Evolutionary conservation across 2,329 filamentous ascomycete genomes (phyloP).

Genomic region (Microdochium bolleyi): DNA sequence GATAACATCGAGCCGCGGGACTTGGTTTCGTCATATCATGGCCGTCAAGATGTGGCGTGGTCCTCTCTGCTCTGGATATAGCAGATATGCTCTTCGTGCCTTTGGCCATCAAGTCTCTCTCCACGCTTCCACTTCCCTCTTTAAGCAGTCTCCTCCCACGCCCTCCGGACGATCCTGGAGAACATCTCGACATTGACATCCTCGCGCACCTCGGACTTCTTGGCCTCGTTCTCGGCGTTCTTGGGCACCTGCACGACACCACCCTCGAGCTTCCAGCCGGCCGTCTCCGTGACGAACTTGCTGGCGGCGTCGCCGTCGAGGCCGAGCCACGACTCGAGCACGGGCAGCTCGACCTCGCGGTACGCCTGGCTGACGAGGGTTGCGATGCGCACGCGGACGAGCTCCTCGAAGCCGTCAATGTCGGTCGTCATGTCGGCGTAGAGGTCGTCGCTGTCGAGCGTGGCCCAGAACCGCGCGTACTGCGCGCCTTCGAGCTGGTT

Average conservation of each 20-base stretch:
- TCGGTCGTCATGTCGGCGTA: constrained; percentile 95
- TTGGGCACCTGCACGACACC: constrained; percentile 68
- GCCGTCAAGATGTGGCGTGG: too few relatives aligned
- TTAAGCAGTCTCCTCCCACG: constrained; percentile 74
- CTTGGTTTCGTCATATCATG: too few relatives aligned
- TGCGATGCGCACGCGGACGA: constrained; percentile 84
- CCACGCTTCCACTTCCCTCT: background rate
- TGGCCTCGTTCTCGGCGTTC: constrained; percentile 96
- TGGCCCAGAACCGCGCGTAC: constrained; percentile 89
- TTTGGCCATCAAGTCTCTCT: background rate
- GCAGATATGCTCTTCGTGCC: background rate
- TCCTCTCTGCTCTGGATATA: background rate
- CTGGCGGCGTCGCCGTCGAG: constrained; percentile 58
- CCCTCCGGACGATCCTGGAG: constrained; percentile 68
- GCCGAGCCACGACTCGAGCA: constrained; percentile 71
- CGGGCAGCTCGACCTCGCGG: constrained; percentile 59
- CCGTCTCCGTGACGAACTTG: constrained; percentile 79
- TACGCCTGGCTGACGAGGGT: constrained; percentile 76
- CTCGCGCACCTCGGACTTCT: constrained; percentile 91
- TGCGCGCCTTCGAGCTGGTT: constrained; percentile 82
- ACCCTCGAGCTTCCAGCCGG: constrained; percentile 73
- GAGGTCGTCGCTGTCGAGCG: constrained; percentile 85
- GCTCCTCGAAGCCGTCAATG: constrained; percentile 89
- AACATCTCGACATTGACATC: constrained; percentile 90
- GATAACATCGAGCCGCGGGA: too few relatives aligned